Conservation (phyloP, 805 yeast genomes). For the Tetrapisispora phaffii region DNA sequence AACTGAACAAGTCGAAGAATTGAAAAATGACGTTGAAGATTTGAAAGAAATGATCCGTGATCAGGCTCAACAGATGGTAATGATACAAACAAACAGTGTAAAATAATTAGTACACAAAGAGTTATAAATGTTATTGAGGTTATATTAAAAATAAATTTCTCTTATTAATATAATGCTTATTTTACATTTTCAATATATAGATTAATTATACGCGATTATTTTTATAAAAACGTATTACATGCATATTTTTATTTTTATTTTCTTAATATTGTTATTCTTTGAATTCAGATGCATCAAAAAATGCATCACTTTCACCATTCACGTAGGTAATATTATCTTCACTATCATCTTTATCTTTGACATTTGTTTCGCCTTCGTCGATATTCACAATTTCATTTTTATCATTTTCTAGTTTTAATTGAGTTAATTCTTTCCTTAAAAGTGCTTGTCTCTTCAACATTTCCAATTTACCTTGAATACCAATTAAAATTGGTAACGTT, state of each 20-base stretch:
- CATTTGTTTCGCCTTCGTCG: conserved; percentile 34
- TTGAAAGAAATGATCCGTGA: conserved; percentile 71
- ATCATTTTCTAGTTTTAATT: conserved; percentile 26
- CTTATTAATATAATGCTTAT: conserved; percentile 1
- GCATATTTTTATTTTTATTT: conserved; percentile 1
- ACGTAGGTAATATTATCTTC: conserved; percentile 29
- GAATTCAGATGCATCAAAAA: conserved; percentile 31
- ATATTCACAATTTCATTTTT: conserved; percentile 17
- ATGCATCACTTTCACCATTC: conserved; percentile 39
- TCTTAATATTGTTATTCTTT: conserved; percentile 10
- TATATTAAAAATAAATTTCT: too few relatives aligned
- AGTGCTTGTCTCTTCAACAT: conserved; percentile 67
- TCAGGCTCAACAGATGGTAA: conserved; percentile 83
- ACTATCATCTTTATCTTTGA: conserved; percentile 18
- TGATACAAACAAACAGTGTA: conserved; percentile 33
- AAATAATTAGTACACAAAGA: not conserved
- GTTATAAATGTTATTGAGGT: too few relatives aligned
- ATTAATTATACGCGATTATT: conserved; percentile 1
- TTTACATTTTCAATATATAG: conserved; percentile 1
- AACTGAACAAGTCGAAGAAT: conserved; percentile 74
- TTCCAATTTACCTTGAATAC: conserved; percentile 79
- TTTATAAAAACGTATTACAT: not conserved
- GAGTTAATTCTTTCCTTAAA: conserved; percentile 47
- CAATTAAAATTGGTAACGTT: conserved; percentile 57
- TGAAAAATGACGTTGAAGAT: conserved; percentile 80